These are phyloP conservation scores for Batrachochytrium dendrobatidis DNA, from an alignment of 371 early-diverging fungal genomes.

Conservation along the genomic window DNA sequence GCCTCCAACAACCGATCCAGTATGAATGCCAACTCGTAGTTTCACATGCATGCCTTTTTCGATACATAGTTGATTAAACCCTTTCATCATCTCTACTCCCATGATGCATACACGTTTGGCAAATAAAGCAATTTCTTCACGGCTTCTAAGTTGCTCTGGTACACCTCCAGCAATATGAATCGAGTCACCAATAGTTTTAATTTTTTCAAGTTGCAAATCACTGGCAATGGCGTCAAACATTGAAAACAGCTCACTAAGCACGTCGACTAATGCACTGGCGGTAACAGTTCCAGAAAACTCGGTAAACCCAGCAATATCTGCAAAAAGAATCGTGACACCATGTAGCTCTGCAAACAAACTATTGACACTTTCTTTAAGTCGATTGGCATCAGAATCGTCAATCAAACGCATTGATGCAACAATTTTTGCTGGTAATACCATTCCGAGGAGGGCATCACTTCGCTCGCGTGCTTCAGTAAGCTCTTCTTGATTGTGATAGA, in stretches of 20 bases:
- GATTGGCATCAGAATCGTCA: conserved; percentile 10
- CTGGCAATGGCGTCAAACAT: conserved; percentile 15
- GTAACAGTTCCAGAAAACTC: conserved; percentile 16
- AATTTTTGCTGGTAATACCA: conserved; percentile 23
- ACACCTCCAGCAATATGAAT: conserved; percentile 24
- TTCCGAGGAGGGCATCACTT: conserved; percentile 17
- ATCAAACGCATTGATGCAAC: conserved; percentile 16
- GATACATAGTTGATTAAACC: conserved; percentile 5
- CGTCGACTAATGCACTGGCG: conserved; percentile 14
- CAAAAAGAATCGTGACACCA: conserved; percentile 24
- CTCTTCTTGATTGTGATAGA: conserved; percentile 14
- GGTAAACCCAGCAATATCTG: conserved; percentile 24
- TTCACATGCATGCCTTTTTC: not conserved
- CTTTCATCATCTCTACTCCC: conserved; percentile 17
- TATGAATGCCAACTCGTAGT: conserved; percentile 24
- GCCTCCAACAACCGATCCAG: conserved; percentile 23
- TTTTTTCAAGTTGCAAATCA: conserved; percentile 24
- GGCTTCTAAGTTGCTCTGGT: conserved; percentile 17
- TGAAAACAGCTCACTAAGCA: conserved; percentile 15
- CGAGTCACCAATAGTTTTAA: conserved; percentile 27
- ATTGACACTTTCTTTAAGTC: conserved; percentile 14
- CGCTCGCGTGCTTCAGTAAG: conserved; percentile 18
- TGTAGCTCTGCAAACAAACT: conserved; percentile 19
- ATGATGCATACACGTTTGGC: conserved; percentile 17
- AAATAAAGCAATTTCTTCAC: conserved; percentile 8